Conservation (phyloP, 164 flowering plant genomes). For the Tetracentron sinense region DNA sequence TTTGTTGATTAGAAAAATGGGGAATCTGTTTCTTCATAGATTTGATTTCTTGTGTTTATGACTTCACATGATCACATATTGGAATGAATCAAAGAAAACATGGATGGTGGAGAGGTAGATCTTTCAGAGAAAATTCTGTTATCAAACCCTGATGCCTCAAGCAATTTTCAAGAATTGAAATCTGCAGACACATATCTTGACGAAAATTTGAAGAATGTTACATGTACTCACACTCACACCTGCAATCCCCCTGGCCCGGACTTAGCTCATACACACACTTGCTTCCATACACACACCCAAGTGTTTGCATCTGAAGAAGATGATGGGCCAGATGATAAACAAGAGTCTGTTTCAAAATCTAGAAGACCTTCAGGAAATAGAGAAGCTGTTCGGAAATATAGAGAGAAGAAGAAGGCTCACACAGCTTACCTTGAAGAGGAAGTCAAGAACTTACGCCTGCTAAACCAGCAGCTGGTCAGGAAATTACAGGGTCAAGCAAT, state of each 20-base stretch:
- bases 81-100: conserved; percentile 11
- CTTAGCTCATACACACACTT: conserved; percentile 56
- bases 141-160: conserved; percentile 8
- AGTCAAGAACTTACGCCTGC: conserved; percentile 36
- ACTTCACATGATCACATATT: background rate
- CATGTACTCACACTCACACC: conserved; percentile 62
- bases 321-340: conserved; percentile 14
- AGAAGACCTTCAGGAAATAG: conserved; percentile 50
- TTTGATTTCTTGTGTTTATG: conserved; percentile 1
- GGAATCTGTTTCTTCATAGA: background rate
- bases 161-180: conserved; percentile 9
- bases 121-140: conserved; percentile 22
- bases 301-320: conserved; percentile 36
- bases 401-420: conserved; percentile 81
- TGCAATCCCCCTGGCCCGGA: conserved; percentile 80
- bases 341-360: conserved; percentile 16
- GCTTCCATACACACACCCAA: conserved; percentile 62
- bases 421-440: conserved; percentile 65
- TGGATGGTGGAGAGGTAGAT: conserved; percentile 39
- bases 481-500: conserved; percentile 48
- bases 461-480: conserved; percentile 58
- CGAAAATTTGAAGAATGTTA: conserved; percentile 38
- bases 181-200: conserved; percentile 25
- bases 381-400: conserved; percentile 72
- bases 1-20: background rate